Evolutionary conservation across 257 asterid genomes (phyloP), one percentile per base, ranked within the genome.

Genomic region (Leonotis leonurus): DNA sequence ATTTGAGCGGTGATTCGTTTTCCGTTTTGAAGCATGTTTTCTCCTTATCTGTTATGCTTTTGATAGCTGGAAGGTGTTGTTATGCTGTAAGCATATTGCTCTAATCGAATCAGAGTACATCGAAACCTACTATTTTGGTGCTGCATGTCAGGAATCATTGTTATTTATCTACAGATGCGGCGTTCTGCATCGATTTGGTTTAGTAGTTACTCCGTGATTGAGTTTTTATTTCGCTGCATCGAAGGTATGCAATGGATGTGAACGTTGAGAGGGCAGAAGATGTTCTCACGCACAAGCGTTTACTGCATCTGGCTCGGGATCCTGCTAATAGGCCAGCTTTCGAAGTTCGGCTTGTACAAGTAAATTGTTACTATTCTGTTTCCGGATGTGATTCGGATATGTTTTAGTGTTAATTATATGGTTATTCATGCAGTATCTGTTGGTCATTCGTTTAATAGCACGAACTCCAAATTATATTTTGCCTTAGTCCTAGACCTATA

Each of bases 281-380:
- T 78, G 99, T 93, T 75, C 87, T 93, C 36, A 83, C 83, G 6
- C 99, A 92, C 85, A 89, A 76, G 79, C 70, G 88, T 16, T 75
- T 92, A 75, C 77, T 92, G 83, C 82, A 83, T 27, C 87, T 89
- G 60, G 99, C 99, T 3, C 76, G 72, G 36, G 96, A 89, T 87
- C 94, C 99, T 22, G 87, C 83, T 49, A 85, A 85, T 74, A 80
- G 96, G 69, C 99, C 97, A 16, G 99, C 80, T 32, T 80, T 92
- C 37, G 99, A 92, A 73, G 97, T 92, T 59, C 93, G 97, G 40
- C 87, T 86, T 56, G 99, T 92, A 57, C 99, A 92, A 96, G 99
- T 88, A 60, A 73, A 39, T 65, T 62, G 26, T 70, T 63, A 1
- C 55, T 58, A 18, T 16, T 13, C 25, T 5, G 14, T 48, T 8